phyloP scores from a whole-genome alignment of 2,329 filamentous ascomycete genomes.

The Phaeophleospora eucalypticola region DNA sequence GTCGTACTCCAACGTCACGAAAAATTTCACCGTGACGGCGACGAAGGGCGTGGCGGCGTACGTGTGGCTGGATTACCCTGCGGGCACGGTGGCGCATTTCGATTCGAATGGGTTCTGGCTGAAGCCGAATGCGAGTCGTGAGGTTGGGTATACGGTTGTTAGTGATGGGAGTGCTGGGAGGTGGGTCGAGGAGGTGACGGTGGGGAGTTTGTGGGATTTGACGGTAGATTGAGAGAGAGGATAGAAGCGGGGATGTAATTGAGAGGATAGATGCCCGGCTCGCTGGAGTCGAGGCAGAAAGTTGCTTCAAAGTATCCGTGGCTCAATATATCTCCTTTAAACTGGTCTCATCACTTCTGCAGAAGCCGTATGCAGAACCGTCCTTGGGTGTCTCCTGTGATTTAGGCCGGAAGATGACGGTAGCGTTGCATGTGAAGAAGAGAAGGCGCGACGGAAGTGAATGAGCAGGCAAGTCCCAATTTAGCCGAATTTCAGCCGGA shows the following conservation, averaged over 20 bases:
- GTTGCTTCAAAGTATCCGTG: too few species aligned
- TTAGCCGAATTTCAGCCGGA: neutral
- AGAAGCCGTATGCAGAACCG: too few species aligned
- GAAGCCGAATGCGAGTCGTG: conserved; percentile 41
- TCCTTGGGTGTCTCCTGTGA: too few species aligned
- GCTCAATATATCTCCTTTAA: too few species aligned
- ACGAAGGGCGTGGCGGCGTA: conserved; percentile 49
- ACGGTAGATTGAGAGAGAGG: conserved; percentile 25
- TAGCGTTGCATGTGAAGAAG: neutral
- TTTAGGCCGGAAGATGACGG: too few species aligned
- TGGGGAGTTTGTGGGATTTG: conserved; percentile 52
- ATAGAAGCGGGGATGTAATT: too few species aligned
- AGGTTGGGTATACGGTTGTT: conserved; percentile 45
- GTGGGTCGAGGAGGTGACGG: conserved; percentile 48
- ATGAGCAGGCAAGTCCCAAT: too few species aligned
- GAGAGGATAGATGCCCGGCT: too few species aligned
- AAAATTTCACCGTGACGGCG: conserved; percentile 47
- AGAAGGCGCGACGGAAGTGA: neutral
- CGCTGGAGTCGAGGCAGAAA: too few species aligned
- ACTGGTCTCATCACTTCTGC: too few species aligned
- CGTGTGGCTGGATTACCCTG: conserved; percentile 54
- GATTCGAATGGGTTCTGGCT: conserved; percentile 53
- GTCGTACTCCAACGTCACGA: conserved; percentile 28
- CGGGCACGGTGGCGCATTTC: conserved; percentile 48
- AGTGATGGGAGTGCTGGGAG: conserved; percentile 41